Base-by-base conservation (phyloP, 2,329 filamentous ascomycete genomes). In the Ophiocordyceps australis region DNA sequence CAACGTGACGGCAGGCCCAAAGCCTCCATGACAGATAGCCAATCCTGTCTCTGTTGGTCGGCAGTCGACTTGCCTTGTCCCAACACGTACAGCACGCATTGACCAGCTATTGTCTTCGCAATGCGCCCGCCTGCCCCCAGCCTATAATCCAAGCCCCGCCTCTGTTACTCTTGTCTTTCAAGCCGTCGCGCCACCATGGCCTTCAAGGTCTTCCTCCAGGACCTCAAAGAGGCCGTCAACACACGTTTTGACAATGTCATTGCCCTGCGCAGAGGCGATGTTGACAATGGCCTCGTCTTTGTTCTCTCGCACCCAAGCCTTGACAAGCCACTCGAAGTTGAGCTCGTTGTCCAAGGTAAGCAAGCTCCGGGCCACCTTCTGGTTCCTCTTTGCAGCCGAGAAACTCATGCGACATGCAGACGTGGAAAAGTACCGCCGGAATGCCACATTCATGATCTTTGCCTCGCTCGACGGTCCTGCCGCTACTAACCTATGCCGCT, bases 231-330 rank as follows among this genome's bases (percentile, higher is more conserved):
- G 58, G 39, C 52, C 43, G 33, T 31, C 6, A 22, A 27, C 16
- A 47, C 50, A 22, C 56, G 49, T 7, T 52, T 68, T 24, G 34
- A 51, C 1, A 50, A 59, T 25, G 54, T 89, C 24, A 50, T 50
- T 24, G 42, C 57, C 18, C 50, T 92, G 14, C 50, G 52, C 18
- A 52, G 55, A 19, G 76, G 76, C 11, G 68, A 73, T 5, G 74
- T 77, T 17, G 76, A 86, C 45, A 79, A 77, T 26, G 69, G 78
- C 29, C 57, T 91, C 29, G 61, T 60, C 10, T 76, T 86, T 43
- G 55, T 48, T 5, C 78, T 55, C 32, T 33, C 28, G 8, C 43
- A 51, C 27, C 23, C 39, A 3, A 22, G 25, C 7, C 29, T 52
- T 3, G 20, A 31, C 2, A 13, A 26, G 4, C 33, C 43, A 11